Evolutionary conservation across 345 rosid species (phyloP), one percentile per base, ranked within the genome.

Genomic region (Conringia planisiliqua): DNA sequence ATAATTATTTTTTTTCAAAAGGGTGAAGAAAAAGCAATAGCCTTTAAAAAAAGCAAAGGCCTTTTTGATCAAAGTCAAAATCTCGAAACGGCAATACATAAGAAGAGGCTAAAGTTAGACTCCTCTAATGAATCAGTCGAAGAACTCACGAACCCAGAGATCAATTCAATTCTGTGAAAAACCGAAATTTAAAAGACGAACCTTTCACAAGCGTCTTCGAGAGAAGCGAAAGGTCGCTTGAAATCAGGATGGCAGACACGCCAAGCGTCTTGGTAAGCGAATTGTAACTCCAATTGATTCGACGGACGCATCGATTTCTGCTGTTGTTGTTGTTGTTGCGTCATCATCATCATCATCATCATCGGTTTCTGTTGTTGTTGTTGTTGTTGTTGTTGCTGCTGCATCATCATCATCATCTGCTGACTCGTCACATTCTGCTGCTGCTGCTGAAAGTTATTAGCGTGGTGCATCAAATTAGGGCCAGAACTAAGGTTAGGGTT

Each of bases 181-280:
- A 6, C 2, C 26, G 18, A 47, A 47, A 10, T 6, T 0, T 1
- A 50, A 17, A 18, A 30, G 5, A 32, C 72, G 58, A 76, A 94
- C 98, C 98, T 94, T 81, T 91, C 97, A 75, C 97, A 94, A 50
- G 96, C 98, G 61, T 91, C 97, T 58, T 92, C 97, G 17, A 94
- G 90, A 8, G 96, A 88, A 29, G 90, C 54, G 75, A 94, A 90
- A 3, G 99, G 97, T 20, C 92, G 89, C 72, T 90, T 94, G 72
- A 85, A 83, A 73, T 90, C 97, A 2, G 97, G 97, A 63, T 91
- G 88, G 69, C 98, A 94, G 55, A 94, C 91, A 48, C 95, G 88
- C 96, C 96, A 91, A 0, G 97, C 96, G 73, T 94, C 97, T 83
- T 90, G 97, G 76, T 91, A 94, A 24, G 97, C 93, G 85, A 89